A percentile compares a stretch with the other conserved stretches of the same genome.
These are phyloP conservation scores for Porodaedalea pini DNA, from an alignment of 1,284 basidiomycete species.

Conservation along the genomic window DNA sequence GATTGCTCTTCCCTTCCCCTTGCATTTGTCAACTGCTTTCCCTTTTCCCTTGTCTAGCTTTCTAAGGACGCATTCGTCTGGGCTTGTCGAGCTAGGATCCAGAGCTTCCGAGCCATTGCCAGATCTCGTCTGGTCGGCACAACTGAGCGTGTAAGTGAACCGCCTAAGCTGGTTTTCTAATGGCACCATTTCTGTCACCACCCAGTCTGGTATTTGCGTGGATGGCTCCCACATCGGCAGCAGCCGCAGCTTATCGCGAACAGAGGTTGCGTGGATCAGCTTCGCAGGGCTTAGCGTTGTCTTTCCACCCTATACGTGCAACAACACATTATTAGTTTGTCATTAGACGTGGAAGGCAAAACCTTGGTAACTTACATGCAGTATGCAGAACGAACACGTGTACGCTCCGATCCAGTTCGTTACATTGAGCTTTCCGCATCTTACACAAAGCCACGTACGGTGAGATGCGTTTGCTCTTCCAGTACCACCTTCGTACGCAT, in stretches of 20 bases:
- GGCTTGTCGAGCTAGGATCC: neutral
- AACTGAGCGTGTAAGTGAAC: neutral
- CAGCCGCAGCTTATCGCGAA: neutral
- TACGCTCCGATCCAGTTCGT: conserved; percentile 6
- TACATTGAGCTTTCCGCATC: conserved; percentile 5
- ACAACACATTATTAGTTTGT: too few species aligned
- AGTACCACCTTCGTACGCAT: neutral
- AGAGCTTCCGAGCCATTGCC: neutral
- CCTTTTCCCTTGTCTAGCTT: neutral
- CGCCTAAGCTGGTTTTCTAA: neutral
- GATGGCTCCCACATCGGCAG: conserved; percentile 5
- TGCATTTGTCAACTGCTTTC: neutral
- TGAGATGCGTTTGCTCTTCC: neutral
- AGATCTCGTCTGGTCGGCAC: neutral
- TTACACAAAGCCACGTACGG: conserved; percentile 7
- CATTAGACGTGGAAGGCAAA: neutral
- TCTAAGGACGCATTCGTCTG: neutral
- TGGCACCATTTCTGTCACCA: neutral
- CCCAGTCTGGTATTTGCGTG: neutral
- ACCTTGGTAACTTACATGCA: neutral
- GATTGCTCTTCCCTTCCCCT: neutral
- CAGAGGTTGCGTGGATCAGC: neutral
- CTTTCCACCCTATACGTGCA: neutral
- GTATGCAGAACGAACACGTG: conserved; percentile 3
- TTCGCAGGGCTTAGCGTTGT: neutral